These are phyloP conservation scores for Boletus tylopilopsis DNA, from an alignment of 768 basidiomycete species.

Conservation along the genomic window DNA sequence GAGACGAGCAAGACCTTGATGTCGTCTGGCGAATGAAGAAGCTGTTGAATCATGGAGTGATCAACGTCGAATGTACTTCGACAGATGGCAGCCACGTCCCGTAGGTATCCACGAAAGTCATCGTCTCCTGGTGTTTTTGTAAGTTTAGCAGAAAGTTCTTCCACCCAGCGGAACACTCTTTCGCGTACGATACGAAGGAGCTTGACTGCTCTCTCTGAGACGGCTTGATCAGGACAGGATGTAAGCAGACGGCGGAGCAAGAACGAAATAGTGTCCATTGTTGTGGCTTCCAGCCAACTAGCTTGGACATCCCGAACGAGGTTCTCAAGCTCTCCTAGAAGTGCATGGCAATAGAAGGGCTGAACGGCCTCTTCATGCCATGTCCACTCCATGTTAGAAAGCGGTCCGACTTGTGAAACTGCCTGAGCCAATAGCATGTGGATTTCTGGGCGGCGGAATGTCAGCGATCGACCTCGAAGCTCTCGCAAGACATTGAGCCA, in stretches of 20 bases:
- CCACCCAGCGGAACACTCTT: conserved; percentile 36
- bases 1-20: conserved; percentile 22
- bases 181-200: conserved; percentile 33
- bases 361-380: conserved; percentile 41
- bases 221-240: conserved; percentile 7
- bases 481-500: conserved; percentile 52
- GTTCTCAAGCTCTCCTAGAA: conserved; percentile 36
- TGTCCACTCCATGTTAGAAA: conserved; percentile 10
- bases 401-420: conserved; percentile 40
- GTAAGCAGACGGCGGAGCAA: conserved; percentile 37
- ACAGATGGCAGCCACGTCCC: conserved; percentile 38
- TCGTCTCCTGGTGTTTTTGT: conserved; percentile 8
- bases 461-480: conserved; percentile 36
- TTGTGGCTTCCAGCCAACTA: conserved; percentile 39
- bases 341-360: conserved; percentile 31
- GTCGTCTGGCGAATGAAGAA: conserved; percentile 24
- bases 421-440: conserved; percentile 43
- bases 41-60: neutral
- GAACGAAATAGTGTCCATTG: conserved; percentile 32
- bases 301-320: conserved; percentile 34
- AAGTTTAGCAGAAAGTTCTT: conserved; percentile 28
- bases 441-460: conserved; percentile 38
- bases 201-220: conserved; percentile 16
- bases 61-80: conserved; percentile 33
- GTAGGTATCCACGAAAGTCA: conserved; percentile 23